These are phyloP conservation scores for Globisporangium mamillatum DNA, from an alignment of 352 stramenopile genomes.

Conservation along the genomic window DNA sequence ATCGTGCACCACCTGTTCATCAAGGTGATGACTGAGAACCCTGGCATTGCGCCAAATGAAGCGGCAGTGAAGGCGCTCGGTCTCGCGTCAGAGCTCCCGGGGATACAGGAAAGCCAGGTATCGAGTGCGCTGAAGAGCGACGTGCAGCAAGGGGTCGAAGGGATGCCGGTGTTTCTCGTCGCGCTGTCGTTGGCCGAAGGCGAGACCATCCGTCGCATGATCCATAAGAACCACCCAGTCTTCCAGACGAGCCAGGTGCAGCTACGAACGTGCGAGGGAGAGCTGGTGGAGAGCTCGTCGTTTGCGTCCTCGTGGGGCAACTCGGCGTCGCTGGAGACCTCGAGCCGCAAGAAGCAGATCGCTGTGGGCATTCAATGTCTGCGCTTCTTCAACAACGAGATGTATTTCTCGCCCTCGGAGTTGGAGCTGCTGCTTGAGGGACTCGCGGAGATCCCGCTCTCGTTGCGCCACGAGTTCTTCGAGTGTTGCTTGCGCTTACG, in stretches of 20 bases:
- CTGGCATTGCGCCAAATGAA: slow-evolving; percentile 59
- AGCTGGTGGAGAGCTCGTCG: slow-evolving; percentile 79
- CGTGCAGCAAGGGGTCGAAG: slow-evolving; percentile 32
- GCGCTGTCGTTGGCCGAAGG: slow-evolving; percentile 96
- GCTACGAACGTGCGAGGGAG: slow-evolving; percentile 76
- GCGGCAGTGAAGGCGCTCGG: slow-evolving; percentile 55
- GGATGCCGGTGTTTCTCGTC: slow-evolving; percentile 86
- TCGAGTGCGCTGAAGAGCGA: slow-evolving; percentile 34
- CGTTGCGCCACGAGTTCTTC: slow-evolving; percentile 84
- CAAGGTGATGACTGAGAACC: slow-evolving; percentile 34
- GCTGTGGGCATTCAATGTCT: slow-evolving; percentile 84
- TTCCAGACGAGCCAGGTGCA: slow-evolving; percentile 68
- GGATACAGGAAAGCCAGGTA: slow-evolving; percentile 22
- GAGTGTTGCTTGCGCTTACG: slow-evolving; percentile 86
- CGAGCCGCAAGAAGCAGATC: slow-evolving; percentile 30
- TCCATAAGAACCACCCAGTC: slow-evolving; percentile 89
- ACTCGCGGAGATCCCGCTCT: slow-evolving; percentile 54
- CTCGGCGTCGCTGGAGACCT: not conserved
- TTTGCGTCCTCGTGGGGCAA: slow-evolving; percentile 56
- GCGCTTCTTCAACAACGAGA: slow-evolving; percentile 98
- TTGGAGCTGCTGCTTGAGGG: slow-evolving; percentile 90
- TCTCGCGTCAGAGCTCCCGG: slow-evolving; percentile 24
- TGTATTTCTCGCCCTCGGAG: slow-evolving; percentile 96
- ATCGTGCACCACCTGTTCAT: slow-evolving; percentile 66
- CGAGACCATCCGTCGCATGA: slow-evolving; percentile 95